These are phyloP conservation scores for Punica granatum DNA, from an alignment of 345 rosid species.

Conservation along the genomic window DNA sequence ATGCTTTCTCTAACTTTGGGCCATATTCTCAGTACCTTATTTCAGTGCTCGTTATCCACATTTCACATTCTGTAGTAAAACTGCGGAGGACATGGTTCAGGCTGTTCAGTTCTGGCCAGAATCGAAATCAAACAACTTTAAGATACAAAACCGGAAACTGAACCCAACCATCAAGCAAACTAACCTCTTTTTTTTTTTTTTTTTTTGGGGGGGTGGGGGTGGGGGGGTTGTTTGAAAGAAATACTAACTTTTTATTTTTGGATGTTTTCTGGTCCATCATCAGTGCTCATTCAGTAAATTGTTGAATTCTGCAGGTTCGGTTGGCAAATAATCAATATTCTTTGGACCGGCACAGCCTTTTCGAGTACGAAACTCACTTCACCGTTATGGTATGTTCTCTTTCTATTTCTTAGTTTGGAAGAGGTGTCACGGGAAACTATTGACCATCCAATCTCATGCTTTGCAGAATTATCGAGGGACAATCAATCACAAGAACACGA, in stretches of 20 bases:
- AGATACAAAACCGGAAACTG: too few relatives aligned
- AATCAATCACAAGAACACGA: slow-evolving; percentile 71
- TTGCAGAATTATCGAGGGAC: slow-evolving; percentile 77
- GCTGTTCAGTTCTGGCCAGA: too few relatives aligned
- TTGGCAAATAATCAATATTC: slow-evolving; percentile 79
- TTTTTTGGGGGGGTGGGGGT: too few relatives aligned
- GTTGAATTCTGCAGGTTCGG: slow-evolving; percentile 56
- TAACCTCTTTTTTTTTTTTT: too few relatives aligned
- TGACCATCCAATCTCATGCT: slow-evolving; percentile 14
- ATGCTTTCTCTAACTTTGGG: slow-evolving; percentile 6
- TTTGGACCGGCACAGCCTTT: slow-evolving; percentile 65
- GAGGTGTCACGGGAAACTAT: too few relatives aligned
- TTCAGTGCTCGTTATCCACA: background rate
- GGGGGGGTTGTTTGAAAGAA: too few relatives aligned
- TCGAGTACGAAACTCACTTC: slow-evolving; percentile 94
- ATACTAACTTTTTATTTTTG: too few relatives aligned
- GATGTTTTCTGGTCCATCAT: background rate
- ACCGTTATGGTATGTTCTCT: slow-evolving; percentile 75
- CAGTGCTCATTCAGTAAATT: background rate
- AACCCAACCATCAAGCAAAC: background rate
- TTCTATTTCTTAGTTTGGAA: background rate
- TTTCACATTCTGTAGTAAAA: too few relatives aligned
- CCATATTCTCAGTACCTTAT: background rate
- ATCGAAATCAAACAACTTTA: too few relatives aligned
- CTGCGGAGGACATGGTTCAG: too few relatives aligned